Evolutionary conservation across 2,329 filamentous ascomycete genomes (phyloP).

Genomic region (Colletotrichum tanaceti): DNA sequence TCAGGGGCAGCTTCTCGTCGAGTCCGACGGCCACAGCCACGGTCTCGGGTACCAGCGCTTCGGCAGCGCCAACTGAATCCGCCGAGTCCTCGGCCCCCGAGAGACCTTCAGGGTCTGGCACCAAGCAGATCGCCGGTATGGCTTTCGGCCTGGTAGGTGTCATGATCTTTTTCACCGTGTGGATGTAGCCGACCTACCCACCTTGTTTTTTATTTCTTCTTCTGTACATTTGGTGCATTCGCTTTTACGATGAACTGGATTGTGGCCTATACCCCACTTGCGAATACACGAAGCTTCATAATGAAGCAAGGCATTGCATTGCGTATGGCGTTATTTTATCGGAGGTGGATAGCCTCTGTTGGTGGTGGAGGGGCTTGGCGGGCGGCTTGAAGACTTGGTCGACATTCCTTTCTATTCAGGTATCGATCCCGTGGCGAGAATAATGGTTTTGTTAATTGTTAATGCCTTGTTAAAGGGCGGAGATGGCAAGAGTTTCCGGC

Average conservation of each 20-base stretch:
- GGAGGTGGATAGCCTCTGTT: not conserved
- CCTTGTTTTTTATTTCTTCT: conserved; percentile 23
- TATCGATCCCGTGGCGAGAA: not conserved
- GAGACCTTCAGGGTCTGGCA: conserved; percentile 54
- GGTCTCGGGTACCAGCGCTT: conserved; percentile 29
- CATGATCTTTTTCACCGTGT: conserved; percentile 65
- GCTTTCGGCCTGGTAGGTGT: conserved; percentile 60
- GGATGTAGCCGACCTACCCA: conserved; percentile 52
- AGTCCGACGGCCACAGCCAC: conserved; percentile 40
- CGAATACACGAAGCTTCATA: conserved; percentile 16
- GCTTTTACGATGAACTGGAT: conserved; percentile 27
- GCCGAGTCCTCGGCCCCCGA: conserved; percentile 45
- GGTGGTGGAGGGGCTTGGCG: not conserved
- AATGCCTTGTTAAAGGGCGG: conserved; percentile 12
- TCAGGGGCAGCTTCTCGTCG: conserved; percentile 46
- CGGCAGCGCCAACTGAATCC: conserved; percentile 48
- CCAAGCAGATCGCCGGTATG: conserved; percentile 62
- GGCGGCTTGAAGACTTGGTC: not conserved
- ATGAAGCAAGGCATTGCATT: conserved; percentile 25
- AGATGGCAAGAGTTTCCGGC: not conserved
- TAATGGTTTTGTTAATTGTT: conserved; percentile 15
- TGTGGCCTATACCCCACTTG: conserved; percentile 34
- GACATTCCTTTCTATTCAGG: not conserved
- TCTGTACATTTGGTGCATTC: conserved; percentile 31
- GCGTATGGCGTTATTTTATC: conserved; percentile 19